Conservation (phyloP, 2,329 filamentous ascomycete species). For the Fusarium lyarnte region DNA sequence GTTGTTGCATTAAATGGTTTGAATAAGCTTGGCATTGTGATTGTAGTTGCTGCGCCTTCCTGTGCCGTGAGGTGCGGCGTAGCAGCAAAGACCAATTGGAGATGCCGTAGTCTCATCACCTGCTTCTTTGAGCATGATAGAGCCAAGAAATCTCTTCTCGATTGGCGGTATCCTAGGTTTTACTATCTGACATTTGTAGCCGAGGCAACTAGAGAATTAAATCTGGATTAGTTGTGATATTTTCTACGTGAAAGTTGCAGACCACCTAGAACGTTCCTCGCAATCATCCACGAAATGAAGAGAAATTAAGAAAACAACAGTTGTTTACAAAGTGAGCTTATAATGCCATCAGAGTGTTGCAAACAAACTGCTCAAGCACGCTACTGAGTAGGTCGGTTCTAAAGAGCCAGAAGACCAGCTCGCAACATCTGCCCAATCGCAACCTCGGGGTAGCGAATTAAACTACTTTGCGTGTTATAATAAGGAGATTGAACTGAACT, state of each 20-base stretch:
- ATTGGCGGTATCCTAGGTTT: background rate
- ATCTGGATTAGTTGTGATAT: background rate
- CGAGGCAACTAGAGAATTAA: background rate
- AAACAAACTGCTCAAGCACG: too few species aligned
- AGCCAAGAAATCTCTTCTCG: background rate
- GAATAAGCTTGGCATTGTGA: too few species aligned
- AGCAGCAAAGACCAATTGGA: background rate
- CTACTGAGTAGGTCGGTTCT: too few species aligned
- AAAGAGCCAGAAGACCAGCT: too few species aligned
- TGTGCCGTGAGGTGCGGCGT: background rate
- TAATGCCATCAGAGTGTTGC: background rate
- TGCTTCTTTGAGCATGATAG: background rate
- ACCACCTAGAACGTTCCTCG: background rate
- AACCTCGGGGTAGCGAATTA: accelerated
- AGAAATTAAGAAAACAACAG: accelerated
- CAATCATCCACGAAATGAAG: background rate
- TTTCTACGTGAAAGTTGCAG: background rate
- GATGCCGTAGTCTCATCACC: background rate
- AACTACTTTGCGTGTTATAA: accelerated
- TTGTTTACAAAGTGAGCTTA: accelerated
- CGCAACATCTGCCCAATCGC: too few species aligned
- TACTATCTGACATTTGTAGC: background rate
- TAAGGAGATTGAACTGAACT: accelerated
- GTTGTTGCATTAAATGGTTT: too few species aligned
- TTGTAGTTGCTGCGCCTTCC: background rate